Base-by-base conservation (phyloP, 345 rosid genomes). In the Salix arbutifolia region DNA sequence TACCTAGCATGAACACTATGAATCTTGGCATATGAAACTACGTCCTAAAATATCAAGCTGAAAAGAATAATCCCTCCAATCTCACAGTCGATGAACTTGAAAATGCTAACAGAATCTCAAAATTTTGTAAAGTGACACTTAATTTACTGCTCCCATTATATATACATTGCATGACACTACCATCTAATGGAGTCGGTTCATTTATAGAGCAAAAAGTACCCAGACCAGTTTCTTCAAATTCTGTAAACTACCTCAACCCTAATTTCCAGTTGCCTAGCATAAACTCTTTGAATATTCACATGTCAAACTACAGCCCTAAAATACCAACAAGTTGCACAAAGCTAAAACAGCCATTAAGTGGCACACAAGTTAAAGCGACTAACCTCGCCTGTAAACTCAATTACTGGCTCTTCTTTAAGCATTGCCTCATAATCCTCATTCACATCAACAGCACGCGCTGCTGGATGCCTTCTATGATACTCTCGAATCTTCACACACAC, bases 301-400 rank as follows among this genome's bases (percentile, higher is more conserved):
- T 23, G 25, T 58, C 5, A 58, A 10, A 58, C 28, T 3, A 23
- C 14, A 58, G 13, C 12, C 26, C 14, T 2, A n/a, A 56, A n/a
- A 56, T 56, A 56, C 23, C 35, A 73, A 61, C 28, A 7, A 14
- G 17, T 40, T 7, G 28, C 3, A 5, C 56, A 4, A 3, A 64
- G 66, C 21, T 35, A 17, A 69, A 3, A 62, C 40, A 19, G 38
- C 10, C 30, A 2, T 23, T 12, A 61, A 23, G 21, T 7, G 19
- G 25, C 18, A 10, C 18, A 10, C 8, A 25, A 61, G 30, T 2
- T 67, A 23, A 17, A 3, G 64, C 72, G 30, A 65, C 66, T 9
- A 69, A 91, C 99, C 98, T 94, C 98, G 44, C 99, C 99, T 66
- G 96, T 92, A 84, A 96, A 96, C 73, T 91, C 89, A 70, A 96